A percentile compares a stretch with the other conserved stretches of the same genome.
Evolutionary conservation across 2,329 filamentous ascomycete species (phyloP).

Genomic region (Epichloe aotearoae): DNA sequence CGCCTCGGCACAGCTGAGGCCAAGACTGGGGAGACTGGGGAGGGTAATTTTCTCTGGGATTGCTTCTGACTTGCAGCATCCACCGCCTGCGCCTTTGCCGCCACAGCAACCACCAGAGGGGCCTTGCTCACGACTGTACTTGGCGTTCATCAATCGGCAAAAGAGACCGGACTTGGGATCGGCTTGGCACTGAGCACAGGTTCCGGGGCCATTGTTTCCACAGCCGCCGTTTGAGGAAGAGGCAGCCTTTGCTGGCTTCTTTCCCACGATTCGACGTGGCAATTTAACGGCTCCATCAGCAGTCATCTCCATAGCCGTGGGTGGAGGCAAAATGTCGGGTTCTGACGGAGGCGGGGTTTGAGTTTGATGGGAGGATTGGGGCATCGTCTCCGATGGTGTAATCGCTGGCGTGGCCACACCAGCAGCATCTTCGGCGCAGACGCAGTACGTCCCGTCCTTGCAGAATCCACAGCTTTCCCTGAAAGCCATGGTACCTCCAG

Average conservation of each 20-base stretch:
- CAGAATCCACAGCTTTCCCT: slow-evolving; percentile 73
- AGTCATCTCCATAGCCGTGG: slow-evolving; percentile 45
- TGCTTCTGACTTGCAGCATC: slow-evolving; percentile 45
- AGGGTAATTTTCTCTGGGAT: slow-evolving; percentile 22
- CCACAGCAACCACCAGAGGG: slow-evolving; percentile 41
- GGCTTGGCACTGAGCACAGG: slow-evolving; percentile 63
- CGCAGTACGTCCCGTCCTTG: slow-evolving; percentile 67
- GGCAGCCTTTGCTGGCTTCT: slow-evolving; percentile 13
- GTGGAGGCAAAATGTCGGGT: slow-evolving; percentile 38
- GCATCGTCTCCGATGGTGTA: slow-evolving; percentile 26
- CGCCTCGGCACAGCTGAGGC: slow-evolving; percentile 60
- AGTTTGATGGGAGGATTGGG: slow-evolving; percentile 32
- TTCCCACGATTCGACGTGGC: slow-evolving; percentile 25
- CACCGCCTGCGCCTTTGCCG: slow-evolving; percentile 42
- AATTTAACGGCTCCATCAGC: slow-evolving; percentile 49
- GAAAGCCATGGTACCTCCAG: slow-evolving; percentile 27
- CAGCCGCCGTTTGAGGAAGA: slow-evolving; percentile 26
- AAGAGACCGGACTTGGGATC: slow-evolving; percentile 74
- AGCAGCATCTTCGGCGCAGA: slow-evolving; percentile 55
- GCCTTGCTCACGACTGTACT: slow-evolving; percentile 31
- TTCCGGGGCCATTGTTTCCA: slow-evolving; percentile 59
- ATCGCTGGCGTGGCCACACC: slow-evolving; percentile 27
- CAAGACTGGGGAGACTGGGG: slow-evolving; percentile 33
- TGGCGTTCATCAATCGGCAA: slow-evolving; percentile 67
- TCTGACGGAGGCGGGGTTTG: slow-evolving; percentile 49